Evolutionary conservation across 1,284 basidiomycete genomes (phyloP), one percentile per base, ranked within the genome.

Genomic region (Farysia itapuensis): DNA sequence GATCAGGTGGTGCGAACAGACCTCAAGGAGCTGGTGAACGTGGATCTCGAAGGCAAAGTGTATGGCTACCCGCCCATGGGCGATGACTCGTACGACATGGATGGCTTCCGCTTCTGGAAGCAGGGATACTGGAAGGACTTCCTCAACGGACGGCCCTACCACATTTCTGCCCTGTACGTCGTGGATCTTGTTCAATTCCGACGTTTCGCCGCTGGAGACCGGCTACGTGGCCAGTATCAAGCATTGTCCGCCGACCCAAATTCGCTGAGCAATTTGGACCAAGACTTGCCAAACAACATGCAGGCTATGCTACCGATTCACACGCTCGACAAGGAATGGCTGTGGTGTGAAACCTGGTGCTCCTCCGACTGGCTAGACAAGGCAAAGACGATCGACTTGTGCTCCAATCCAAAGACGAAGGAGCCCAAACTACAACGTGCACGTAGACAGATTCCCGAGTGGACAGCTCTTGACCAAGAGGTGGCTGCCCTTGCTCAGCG

Each of bases 31-130:
- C 81, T 98, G 8, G 86, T 95, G 9, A 88, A 95, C 64, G 77
- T 96, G 37, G 89, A 98, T 74, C 80, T 98, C 11, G 83, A 90
- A 31, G 92, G 92, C 0, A 56, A 52, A 14, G 56, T 71, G 31
- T 75, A 74, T 35, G 73, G 86, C 0, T 97, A 95, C 70, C 89
- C 93, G 0, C 94, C 94, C 0, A 98, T 98, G 94, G 94, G 94
- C 4, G 86, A 95, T 70, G 91, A 95, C 72, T 87, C 92, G 51
- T 78, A 81, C 21, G 95, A 95, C 41, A 77, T 97, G 88, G 94
- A 97, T 77, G 91, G 91, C 0, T 97, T 92, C 81, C 82, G 94
- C 16, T 97, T 98, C 81, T 98, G 94, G 94, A 95, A 96, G 80
- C 87, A 85, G 4, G 92, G 79, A 31, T 71, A 77, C 60, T 78